These are phyloP conservation scores for Metschnikowia amazonensis DNA, from an alignment of 805 yeast species.

Conservation along the genomic window DNA sequence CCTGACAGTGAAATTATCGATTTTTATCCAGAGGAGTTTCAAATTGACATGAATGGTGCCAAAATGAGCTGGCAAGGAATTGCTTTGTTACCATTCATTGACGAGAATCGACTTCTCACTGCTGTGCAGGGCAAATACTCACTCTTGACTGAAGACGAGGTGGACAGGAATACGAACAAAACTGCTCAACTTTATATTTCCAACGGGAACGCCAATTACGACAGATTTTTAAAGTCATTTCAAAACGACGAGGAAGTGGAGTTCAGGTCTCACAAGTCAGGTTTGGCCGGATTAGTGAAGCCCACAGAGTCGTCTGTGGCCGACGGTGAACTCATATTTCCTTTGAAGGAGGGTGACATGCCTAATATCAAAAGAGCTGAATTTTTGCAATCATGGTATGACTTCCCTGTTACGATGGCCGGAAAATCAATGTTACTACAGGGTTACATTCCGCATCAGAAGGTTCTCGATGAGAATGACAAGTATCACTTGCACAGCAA, in stretches of 20 bases:
- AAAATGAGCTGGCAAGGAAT: constrained; percentile 95
- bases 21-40: constrained; percentile 84
- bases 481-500: constrained; percentile 56
- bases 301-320: constrained; percentile 35
- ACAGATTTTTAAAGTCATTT: constrained; percentile 33
- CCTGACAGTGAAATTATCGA: constrained; percentile 81
- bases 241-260: constrained; percentile 31
- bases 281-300: constrained; percentile 56
- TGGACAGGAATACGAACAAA: constrained; percentile 63
- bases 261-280: constrained; percentile 49
- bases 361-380: constrained; percentile 40
- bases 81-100: constrained; percentile 85
- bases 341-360: constrained; percentile 46
- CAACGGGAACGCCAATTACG: constrained; percentile 51
- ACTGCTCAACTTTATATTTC: constrained; percentile 70
- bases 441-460: constrained; percentile 65
- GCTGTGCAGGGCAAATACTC: constrained; percentile 66
- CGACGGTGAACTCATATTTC: constrained; percentile 37
- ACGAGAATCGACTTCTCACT: constrained; percentile 65
- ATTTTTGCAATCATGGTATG: constrained; percentile 47
- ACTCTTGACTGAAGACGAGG: constrained; percentile 63
- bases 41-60: constrained; percentile 93
- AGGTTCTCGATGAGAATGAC: constrained; percentile 65
- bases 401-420: constrained; percentile 54
- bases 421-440: constrained; percentile 83